Base-by-base conservation (phyloP, 345 rosid genomes). In the Eucalyptus camaldulensis region DNA sequence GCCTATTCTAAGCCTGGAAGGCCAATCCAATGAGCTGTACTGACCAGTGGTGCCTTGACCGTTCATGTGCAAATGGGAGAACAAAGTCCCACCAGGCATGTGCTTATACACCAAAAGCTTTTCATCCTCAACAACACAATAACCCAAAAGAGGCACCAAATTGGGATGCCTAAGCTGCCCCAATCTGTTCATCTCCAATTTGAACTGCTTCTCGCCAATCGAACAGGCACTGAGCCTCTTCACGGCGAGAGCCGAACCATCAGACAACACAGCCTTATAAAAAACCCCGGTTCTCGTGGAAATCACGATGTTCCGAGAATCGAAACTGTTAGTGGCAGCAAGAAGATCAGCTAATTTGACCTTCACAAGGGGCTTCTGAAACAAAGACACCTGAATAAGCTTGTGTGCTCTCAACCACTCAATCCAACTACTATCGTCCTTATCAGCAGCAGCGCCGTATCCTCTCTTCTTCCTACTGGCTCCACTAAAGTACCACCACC, bases 151-250 rank as follows among this genome's bases (percentile, higher is more conserved):
- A 15, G 96, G 95, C 88, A 93, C 97, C 92, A 95, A 91, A 91
- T 95, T 95, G 7, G 96, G 97, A 90, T 95, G 97, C 87, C 95
- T 87, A 24, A 94, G 91, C 80, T 94, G 92, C 60, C 95, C 97
- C 40, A 95, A 90, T 40, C 86, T 90, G 49, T 91, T 95, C 95
- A 95, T 92, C 93, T 95, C 97, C 27, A 88, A 91, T 91, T 89
- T 89, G 53, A 95, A 94, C 87, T 92, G 95, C 87, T 94, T 95
- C 92, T 95, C 96, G 27, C 93, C 80, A 56, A 93, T 89, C 69
- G 88, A 91, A 90, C 92, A 92, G 87, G 89, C 60, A n/a, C 85
- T 88, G 33, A 95, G 94, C 90, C 97, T 89, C 93, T 95, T 95
- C 27, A 95, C 92, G 3, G 91, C 96, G 8, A 95, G 92, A 8